A percentile compares a stretch with the other conserved stretches of the same genome.
Conservation (phyloP, 2,329 filamentous ascomycete genomes). For the Sphaerostilbella broomeana region DNA sequence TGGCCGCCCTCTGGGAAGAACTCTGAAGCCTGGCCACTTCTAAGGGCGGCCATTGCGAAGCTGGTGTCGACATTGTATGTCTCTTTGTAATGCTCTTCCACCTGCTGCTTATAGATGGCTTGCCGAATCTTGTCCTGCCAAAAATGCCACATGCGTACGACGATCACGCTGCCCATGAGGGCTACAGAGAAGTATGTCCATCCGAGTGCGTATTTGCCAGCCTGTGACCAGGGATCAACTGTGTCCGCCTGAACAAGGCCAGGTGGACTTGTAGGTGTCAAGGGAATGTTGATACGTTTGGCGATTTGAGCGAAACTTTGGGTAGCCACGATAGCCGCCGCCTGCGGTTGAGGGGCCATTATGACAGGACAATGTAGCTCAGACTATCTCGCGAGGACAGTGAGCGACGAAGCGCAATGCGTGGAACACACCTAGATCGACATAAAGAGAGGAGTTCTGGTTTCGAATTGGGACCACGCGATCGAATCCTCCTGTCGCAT, state of each 20-base stretch:
- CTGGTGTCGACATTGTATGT: conserved; percentile 46
- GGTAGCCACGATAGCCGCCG: conserved; percentile 28
- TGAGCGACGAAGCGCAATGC: conserved; percentile 22
- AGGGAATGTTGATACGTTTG: conserved; percentile 54
- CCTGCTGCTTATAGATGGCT: conserved; percentile 78
- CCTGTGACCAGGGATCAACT: conserved; percentile 71
- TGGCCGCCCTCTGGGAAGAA: conserved; percentile 66
- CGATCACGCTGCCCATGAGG: conserved; percentile 58
- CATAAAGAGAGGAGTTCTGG: conserved; percentile 17
- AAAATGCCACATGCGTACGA: conserved; percentile 74
- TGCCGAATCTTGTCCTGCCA: conserved; percentile 93
- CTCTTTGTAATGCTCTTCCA: conserved; percentile 57
- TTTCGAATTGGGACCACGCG: conserved; percentile 9
- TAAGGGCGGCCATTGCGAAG: conserved; percentile 38
- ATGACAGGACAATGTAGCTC: conserved; percentile 22
- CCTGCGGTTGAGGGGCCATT: conserved; percentile 36
- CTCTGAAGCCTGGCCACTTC: conserved; percentile 50
- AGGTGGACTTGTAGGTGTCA: conserved; percentile 53
- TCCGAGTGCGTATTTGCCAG: conserved; percentile 78
- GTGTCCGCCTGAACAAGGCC: conserved; percentile 56
- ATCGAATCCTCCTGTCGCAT: conserved; percentile 11
- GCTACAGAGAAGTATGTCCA: conserved; percentile 85
- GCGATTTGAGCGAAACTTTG: conserved; percentile 33
- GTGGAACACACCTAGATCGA: conserved; percentile 17
- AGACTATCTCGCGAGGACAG: conserved; percentile 11